A percentile compares a stretch with the other conserved stretches of the same genome.
phyloP scores from a whole-genome alignment of 2,329 filamentous ascomycete genomes.

The Dryadomyces quercus-mongolicae region DNA sequence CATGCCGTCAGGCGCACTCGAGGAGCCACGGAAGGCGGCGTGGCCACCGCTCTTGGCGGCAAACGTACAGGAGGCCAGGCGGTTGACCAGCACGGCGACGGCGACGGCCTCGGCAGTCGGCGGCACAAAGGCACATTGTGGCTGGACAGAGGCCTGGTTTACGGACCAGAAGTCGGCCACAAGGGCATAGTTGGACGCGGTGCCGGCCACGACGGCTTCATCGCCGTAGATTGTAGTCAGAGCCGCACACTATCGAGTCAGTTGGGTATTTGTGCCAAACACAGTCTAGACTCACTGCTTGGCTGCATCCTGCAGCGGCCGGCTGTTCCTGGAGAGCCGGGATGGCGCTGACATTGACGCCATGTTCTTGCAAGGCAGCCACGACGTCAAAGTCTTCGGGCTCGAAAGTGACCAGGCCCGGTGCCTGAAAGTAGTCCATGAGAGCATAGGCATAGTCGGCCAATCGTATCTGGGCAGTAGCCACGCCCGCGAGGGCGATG shows the following conservation, averaged over 20 bases:
- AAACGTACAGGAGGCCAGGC: conserved; percentile 31
- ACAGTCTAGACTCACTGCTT: neutral
- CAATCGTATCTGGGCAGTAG: neutral
- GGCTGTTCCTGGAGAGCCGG: neutral
- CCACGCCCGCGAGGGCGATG: neutral
- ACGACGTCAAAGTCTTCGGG: neutral
- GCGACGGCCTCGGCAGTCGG: conserved; percentile 26
- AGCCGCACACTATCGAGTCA: neutral
- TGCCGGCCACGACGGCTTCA: neutral
- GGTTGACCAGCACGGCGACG: conserved; percentile 30
- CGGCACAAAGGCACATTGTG: conserved; percentile 26
- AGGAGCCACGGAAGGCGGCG: conserved; percentile 34
- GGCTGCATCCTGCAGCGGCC: neutral
- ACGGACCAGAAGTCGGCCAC: neutral
- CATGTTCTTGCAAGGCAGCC: neutral
- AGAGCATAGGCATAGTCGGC: neutral
- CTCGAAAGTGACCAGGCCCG: neutral
- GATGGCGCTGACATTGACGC: neutral
- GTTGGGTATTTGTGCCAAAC: no score
- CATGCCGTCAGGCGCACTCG: conserved; percentile 36
- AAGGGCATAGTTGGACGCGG: neutral
- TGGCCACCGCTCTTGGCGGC: conserved; percentile 45
- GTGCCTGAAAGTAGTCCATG: neutral
- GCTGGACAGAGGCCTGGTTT: conserved; percentile 1
- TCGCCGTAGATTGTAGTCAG: neutral